A percentile compares a stretch with the other conserved stretches of the same genome.
Evolutionary conservation across 768 basidiomycete species (phyloP).

Genomic region (Termitomyces heimii): DNA sequence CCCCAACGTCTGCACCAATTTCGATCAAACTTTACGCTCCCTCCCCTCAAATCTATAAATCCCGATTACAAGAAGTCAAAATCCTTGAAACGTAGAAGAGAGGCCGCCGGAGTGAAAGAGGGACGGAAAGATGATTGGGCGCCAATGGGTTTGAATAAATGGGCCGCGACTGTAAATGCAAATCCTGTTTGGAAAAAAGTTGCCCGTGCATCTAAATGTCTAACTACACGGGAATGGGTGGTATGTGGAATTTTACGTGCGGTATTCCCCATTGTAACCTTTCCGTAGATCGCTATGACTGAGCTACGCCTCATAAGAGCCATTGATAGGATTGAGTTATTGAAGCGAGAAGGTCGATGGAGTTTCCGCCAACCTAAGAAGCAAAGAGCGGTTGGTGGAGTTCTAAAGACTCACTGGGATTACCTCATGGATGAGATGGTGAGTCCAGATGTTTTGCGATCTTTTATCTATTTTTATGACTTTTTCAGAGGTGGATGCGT

Average conservation of each 20-base stretch:
- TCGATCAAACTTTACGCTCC: slow-evolving; percentile 45
- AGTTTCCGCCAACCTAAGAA: slow-evolving; percentile 95
- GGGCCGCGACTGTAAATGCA: slow-evolving; percentile 68
- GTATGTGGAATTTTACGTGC: slow-evolving; percentile 37
- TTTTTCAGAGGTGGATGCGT: slow-evolving; percentile 88
- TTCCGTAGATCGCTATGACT: slow-evolving; percentile 60
- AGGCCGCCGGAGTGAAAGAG: slow-evolving; percentile 25
- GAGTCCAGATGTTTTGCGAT: slow-evolving; percentile 17
- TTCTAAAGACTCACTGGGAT: slow-evolving; percentile 89
- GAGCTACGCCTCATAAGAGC: slow-evolving; percentile 77
- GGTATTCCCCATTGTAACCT: neutral
- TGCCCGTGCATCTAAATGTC: slow-evolving; percentile 65
- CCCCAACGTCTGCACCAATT: slow-evolving; percentile 31
- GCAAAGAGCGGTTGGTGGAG: slow-evolving; percentile 70
- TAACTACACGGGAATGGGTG: slow-evolving; percentile 78
- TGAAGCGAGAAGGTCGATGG: slow-evolving; percentile 82
- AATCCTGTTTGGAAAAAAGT: slow-evolving; percentile 75
- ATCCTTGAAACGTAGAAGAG: slow-evolving; percentile 27
- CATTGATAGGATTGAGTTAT: slow-evolving; percentile 76
- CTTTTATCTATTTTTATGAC: neutral
- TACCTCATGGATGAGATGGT: slow-evolving; percentile 97
- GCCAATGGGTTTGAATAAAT: slow-evolving; percentile 61
- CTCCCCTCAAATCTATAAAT: slow-evolving; percentile 49
- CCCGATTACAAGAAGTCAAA: slow-evolving; percentile 41
- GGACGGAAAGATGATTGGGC: slow-evolving; percentile 50